phyloP scores from a whole-genome alignment of 768 basidiomycete species.

The Xanthoconium purpureum region DNA sequence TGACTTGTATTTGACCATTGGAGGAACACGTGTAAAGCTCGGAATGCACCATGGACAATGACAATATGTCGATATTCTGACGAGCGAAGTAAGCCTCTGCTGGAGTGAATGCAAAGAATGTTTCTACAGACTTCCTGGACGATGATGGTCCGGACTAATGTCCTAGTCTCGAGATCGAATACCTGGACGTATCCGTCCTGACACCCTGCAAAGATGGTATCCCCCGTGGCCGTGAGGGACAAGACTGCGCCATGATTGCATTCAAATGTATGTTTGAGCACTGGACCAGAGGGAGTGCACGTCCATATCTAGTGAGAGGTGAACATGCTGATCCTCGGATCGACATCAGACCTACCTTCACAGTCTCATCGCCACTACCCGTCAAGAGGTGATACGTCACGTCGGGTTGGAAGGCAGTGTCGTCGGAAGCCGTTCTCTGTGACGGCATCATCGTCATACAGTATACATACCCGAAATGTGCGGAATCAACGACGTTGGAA shows the following conservation, averaged over 20 bases:
- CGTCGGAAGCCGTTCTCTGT: constrained; percentile 37
- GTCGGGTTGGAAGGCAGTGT: constrained; percentile 21
- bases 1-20: constrained; percentile 68
- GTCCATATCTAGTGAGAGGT: constrained; percentile 57
- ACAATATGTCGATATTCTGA: constrained; percentile 77
- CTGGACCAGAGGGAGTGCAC: constrained; percentile 45
- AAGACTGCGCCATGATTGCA: constrained; percentile 79
- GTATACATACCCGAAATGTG: constrained; percentile 94
- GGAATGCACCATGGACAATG: constrained; percentile 67
- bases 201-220: constrained; percentile 87
- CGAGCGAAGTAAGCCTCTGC: neutral
- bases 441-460: constrained; percentile 60
- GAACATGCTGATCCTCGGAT: neutral
- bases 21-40: constrained; percentile 66
- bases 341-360: constrained; percentile 57
- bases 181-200: constrained; percentile 93
- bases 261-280: constrained; percentile 60
- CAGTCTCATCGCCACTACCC: constrained; percentile 86
- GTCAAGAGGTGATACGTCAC: constrained; percentile 59
- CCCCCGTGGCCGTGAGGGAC: constrained; percentile 69
- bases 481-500: constrained; percentile 76
- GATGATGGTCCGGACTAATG: constrained; percentile 81
- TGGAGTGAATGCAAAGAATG: neutral
- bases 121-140: constrained; percentile 63
- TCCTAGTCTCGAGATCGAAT: constrained; percentile 86